Base-by-base conservation (phyloP, 2,329 filamentous ascomycete species). In the Colletotrichum lentis region DNA sequence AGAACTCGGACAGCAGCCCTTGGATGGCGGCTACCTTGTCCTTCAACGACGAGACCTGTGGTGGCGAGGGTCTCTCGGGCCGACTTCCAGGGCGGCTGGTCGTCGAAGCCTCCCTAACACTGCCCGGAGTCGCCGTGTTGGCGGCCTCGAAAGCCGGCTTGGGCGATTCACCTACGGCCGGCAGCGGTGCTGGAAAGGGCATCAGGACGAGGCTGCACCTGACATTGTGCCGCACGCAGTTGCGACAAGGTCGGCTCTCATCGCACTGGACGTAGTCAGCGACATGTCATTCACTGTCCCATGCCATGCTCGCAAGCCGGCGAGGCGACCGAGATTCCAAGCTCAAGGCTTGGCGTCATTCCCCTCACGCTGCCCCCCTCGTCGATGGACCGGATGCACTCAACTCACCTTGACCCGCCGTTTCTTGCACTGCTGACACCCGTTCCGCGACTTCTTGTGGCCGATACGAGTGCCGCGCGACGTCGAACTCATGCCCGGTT, bases 381-480 rank as follows among this genome's bases (percentile, higher is more conserved):
- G 20, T 22, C 10, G 31, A 37, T 53, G 3, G 20, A 18, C 31
- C 14, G 22, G 27, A n/a, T 22, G 27, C 11, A 16, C 16, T 14
- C 3, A 24, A 60, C 66, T 68, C 35, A 68, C 66, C 62, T 68
- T 68, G 50, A 68, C 66, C 20, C 66, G 66, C 16, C 66, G 66
- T 37, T 65, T 68, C 50, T 68, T 68, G 39, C 62, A 68, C 62
- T 68, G 66, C 44, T 68, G 66, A 14, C 66, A 68, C 6, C 66
- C 66, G 22, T 68, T 68, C 20, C 66, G 49, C 49, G 66, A 68
- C 62, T 68, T 68, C 44, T 68, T 68, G 44, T 68, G 66, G 20
- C 66, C 62, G 52, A 68, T 68, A 16, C 65, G 65, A 4, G 66
- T 68, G n/a, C 66, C 66, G 27, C 66, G 47, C 16, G 56, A 56